Evolutionary conservation across 805 yeast genomes (phyloP), one percentile per base, ranked within the genome.

Genomic region (Scheffersomyces stipitis): DNA sequence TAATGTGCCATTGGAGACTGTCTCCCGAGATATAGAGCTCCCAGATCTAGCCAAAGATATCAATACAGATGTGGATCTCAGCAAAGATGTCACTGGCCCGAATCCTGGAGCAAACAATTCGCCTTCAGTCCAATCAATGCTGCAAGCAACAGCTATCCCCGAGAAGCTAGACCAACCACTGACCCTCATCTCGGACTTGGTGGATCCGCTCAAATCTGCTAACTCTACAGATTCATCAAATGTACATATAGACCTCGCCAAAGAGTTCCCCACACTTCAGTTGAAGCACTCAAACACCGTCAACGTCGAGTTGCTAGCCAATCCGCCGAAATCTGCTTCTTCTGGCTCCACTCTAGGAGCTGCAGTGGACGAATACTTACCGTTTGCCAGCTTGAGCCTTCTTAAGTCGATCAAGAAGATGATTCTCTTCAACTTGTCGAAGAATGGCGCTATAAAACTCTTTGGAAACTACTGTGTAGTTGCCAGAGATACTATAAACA

Each of bases 331-430:
- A 29, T 39, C 48, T 8, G 18, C 33, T 5, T 22, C 26, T 15
- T 42, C 37, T n/a, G 38, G 31, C 12, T 37, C 37, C 30, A 37
- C 46, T 17, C 34, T 36, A 24, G 40, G 38, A 9, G 20, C 36
- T n/a, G 32, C 22, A 10, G n/a, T 31, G 6, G 59, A 54, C 20
- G 66, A 64, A 15, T 49, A 49, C 30, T 38, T 64, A 24, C 55
- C 69, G 4, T 62, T 50, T 37, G 66, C 66, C 18, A 54, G 62
- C 33, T 54, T 68, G 18, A 52, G 69, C 36, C 60, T 69, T 27
- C 43, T 66, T 17, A 69, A 68, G 38, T 66, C 74, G 1, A 58
- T 65, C 18, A 69, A 69, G 42, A 69, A 67, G 37, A 45, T 61
- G 46, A 37, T 66, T 3, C 38, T 66, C 8, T 69, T 52, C 46